Conservation (phyloP, 495 filamentous ascomycete species). For the Podospora pseudopauciseta region DNA sequence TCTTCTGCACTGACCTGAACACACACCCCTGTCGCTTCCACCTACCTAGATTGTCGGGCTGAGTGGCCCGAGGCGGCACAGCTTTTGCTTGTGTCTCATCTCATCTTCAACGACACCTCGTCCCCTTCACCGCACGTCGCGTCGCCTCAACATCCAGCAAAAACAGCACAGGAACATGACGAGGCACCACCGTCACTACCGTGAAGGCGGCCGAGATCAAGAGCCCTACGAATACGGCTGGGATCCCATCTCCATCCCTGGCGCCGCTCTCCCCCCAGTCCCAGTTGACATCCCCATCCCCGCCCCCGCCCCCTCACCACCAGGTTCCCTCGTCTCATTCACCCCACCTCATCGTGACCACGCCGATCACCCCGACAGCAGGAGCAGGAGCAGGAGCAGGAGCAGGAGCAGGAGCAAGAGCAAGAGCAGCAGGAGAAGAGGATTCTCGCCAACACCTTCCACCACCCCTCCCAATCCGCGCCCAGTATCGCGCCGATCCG, state of each 20-base stretch:
- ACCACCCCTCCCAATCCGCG: slow-evolving; percentile 1
- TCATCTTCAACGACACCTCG: slow-evolving; percentile 15
- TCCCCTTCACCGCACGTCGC: background rate
- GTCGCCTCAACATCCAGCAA: background rate
- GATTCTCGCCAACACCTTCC: background rate
- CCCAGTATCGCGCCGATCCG: background rate
- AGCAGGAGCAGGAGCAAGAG: background rate
- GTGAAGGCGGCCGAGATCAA: background rate
- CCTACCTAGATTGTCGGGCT: background rate
- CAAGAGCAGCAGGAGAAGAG: background rate
- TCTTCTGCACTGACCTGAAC: background rate
- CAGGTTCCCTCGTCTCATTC: background rate
- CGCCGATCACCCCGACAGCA: background rate
- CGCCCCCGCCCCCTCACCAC: slow-evolving; percentile 4
- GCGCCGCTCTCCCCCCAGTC: background rate
- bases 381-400: background rate
- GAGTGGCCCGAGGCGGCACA: background rate
- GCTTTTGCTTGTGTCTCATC: background rate
- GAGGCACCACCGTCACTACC: background rate
- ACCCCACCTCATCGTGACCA: slow-evolving; percentile 1
- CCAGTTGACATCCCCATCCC: background rate
- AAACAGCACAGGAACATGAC: background rate
- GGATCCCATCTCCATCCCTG: background rate
- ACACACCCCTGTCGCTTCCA: slow-evolving; percentile 3
- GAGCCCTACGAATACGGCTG: slow-evolving; percentile 3